phyloP scores from a whole-genome alignment of 1,284 basidiomycete genomes.

The Rugosomyces carneus region DNA sequence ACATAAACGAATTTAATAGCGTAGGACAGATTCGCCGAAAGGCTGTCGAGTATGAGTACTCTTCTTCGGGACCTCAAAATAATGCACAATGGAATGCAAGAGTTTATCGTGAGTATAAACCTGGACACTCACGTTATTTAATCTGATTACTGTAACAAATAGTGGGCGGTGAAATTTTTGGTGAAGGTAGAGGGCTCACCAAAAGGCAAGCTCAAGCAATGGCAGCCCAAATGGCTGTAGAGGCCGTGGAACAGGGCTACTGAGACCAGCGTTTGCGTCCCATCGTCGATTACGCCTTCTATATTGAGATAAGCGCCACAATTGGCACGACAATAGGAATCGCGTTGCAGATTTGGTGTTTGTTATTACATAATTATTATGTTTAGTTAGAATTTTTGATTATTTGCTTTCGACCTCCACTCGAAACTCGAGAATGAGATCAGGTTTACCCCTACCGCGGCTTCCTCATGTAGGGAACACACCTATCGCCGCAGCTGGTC shows the following conservation, averaged over 20 bases:
- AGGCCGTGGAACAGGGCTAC: neutral
- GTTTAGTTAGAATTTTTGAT: conserved; percentile 1
- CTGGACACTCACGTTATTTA: neutral
- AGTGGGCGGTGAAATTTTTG: conserved; percentile 10
- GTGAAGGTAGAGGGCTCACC: conserved; percentile 7
- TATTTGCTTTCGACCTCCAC: conserved; percentile 1
- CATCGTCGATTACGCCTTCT: neutral
- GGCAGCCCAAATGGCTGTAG: conserved; percentile 8
- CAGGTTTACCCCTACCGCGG: conserved; percentile 8
- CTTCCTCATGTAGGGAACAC: conserved; percentile 5
- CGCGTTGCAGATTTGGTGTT: neutral
- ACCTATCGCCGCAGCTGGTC: neutral
- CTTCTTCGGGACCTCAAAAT: conserved; percentile 1
- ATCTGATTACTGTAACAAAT: neutral
- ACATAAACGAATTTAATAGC: conserved; percentile 12
- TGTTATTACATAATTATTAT: conserved; percentile 11
- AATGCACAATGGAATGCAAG: conserved; percentile 5
- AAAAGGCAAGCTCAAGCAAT: conserved; percentile 9
- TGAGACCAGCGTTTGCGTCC: neutral
- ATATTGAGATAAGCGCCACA: neutral
- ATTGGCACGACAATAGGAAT: neutral
- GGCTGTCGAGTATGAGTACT: conserved; percentile 5
- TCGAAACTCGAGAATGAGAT: conserved; percentile 9
- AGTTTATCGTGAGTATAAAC: conserved; percentile 7
- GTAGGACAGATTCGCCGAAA: conserved; percentile 3